A percentile compares a stretch with the other conserved stretches of the same genome.
Conservation (phyloP, 2,329 filamentous ascomycete genomes). For the Xenoacremonium recifei region DNA sequence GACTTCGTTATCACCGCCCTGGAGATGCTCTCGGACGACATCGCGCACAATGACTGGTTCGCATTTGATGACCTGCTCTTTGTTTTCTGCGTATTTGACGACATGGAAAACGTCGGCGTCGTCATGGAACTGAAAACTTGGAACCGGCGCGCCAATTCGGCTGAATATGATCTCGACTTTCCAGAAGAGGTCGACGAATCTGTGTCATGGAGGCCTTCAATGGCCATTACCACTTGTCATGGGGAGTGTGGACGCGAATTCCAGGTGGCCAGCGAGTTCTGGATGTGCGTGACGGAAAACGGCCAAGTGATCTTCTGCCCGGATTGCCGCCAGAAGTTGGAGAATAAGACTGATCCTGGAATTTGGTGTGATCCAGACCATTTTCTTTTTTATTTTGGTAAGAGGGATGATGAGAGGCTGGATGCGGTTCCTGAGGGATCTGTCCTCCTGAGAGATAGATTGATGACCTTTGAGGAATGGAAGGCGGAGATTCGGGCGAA, state of each 20-base stretch:
- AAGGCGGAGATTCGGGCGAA: slow-evolving; percentile 8
- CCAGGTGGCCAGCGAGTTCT: not conserved
- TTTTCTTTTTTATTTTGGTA: not conserved
- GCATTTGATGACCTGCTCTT: slow-evolving; percentile 2
- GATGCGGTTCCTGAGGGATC: slow-evolving; percentile 6
- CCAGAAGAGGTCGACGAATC: not conserved
- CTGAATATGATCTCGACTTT: not conserved
- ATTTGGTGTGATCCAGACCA: not conserved
- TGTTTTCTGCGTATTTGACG: slow-evolving; percentile 2
- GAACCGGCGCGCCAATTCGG: not conserved
- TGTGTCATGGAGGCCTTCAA: too few species aligned
- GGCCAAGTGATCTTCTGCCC: not conserved
- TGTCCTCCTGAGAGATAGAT: slow-evolving; percentile 3
- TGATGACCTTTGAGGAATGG: slow-evolving; percentile 9
- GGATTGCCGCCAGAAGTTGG: slow-evolving; percentile 1
- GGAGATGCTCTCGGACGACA: slow-evolving; percentile 8
- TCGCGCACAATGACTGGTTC: slow-evolving; percentile 2
- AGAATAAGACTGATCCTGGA: not conserved
- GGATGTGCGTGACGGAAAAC: slow-evolving; percentile 5
- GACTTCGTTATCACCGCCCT: not conserved
- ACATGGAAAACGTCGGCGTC: slow-evolving; percentile 2
- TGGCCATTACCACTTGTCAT: slow-evolving; percentile 1
- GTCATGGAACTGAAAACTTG: slow-evolving; percentile 4
- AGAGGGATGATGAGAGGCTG: slow-evolving; percentile 4
- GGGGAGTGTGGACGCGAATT: not conserved